Evolutionary conservation across 2,329 filamentous ascomycete genomes (phyloP).

Genomic region (Fusarium sp.): DNA sequence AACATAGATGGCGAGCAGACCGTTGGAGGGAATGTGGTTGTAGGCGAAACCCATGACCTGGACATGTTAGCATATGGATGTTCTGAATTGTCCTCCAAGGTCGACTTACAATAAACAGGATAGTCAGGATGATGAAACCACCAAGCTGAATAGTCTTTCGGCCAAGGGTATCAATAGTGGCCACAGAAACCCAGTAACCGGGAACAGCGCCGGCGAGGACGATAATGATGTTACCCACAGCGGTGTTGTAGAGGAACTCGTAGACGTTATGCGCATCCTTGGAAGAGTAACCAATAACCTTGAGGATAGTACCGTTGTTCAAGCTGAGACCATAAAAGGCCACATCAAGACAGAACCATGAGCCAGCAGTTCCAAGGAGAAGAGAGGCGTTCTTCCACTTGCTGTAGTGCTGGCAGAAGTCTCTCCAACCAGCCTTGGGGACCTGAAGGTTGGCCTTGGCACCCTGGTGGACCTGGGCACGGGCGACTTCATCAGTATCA

Average conservation of each 20-base stretch:
- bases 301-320: slow-evolving; percentile 82
- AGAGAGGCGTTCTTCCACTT: slow-evolving; percentile 81
- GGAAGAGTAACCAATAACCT: slow-evolving; percentile 78
- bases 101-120: slow-evolving; percentile 65
- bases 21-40: slow-evolving; percentile 65
- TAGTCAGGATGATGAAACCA: slow-evolving; percentile 73
- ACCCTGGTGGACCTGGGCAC: slow-evolving; percentile 70
- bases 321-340: slow-evolving; percentile 79
- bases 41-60: slow-evolving; percentile 74
- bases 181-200: slow-evolving; percentile 86
- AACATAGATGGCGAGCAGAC: slow-evolving; percentile 70
- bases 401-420: slow-evolving; percentile 80
- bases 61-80: not conserved
- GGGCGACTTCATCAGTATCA: slow-evolving; percentile 75
- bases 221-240: slow-evolving; percentile 84
- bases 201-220: slow-evolving; percentile 85
- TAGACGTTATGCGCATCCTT: slow-evolving; percentile 70
- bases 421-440: slow-evolving; percentile 79
- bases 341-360: slow-evolving; percentile 82
- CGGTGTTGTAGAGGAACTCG: slow-evolving; percentile 79
- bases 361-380: slow-evolving; percentile 83
- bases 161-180: slow-evolving; percentile 79
- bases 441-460: slow-evolving; percentile 70
- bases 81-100: accelerated
- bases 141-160: slow-evolving; percentile 83